Base-by-base conservation (phyloP, 768 basidiomycete genomes). In the Podaxis carcinomalis region DNA sequence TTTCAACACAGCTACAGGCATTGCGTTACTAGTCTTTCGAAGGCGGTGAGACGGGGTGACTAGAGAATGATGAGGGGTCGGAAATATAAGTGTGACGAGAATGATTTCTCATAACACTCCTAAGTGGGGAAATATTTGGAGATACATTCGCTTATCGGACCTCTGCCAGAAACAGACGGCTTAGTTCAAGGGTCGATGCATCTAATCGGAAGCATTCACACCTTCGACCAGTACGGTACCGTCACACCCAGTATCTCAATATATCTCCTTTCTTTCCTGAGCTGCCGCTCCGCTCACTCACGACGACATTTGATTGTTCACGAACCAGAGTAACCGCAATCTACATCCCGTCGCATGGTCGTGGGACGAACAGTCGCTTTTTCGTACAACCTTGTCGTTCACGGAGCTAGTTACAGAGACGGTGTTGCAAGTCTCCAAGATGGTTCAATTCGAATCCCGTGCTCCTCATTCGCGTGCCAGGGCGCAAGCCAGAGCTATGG, bases 1-100 rank as follows among this genome's bases (percentile, higher is more conserved):
- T 0, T 44, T 54, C 35, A 23, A 21, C 16, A 49, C 52, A 25
- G 53, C 32, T 10, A 55, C 46, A 7, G 52, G 52, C 42, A 49
- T 55, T 49, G 21, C 13, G 49, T 14, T 28, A n/a, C 14, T 49
- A 5, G 7, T 49, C 21, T 13, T 49, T 23, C 27, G 9, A 25
- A 6, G 11, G 47, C 21, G 21, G 21, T 19, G 47, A 14, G 13
- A 25, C 13, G 47, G 6, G 19, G 5, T 19, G 42, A 44, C 14
- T 2, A 1, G 16, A 11, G 40, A n/a, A 42, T 5, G 32, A 14
- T 47, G 32, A 28, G 39, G 21, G 16, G 47, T 25, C 23, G 6
- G 7, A 28, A 47, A 59, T 59, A 59, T 59, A 59, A 52, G 51
- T 32, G 50, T 52, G 50, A 44, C 46, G 55, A n/a, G 4, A 44